phyloP scores from a whole-genome alignment of 2,329 filamentous ascomycete genomes.

The Hysterium pulicare region DNA sequence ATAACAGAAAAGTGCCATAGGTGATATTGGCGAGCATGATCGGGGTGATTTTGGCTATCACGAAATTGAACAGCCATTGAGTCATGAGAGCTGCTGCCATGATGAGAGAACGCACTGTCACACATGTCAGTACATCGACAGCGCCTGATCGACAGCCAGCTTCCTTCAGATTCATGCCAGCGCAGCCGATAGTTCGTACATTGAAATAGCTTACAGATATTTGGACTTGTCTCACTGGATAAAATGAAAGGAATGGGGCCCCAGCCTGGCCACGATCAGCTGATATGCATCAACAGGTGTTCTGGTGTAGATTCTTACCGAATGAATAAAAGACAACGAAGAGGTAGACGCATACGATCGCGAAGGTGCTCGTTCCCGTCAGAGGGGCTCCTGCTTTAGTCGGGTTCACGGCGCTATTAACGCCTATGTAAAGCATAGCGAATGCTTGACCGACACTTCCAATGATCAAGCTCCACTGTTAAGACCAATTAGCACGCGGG shows the following conservation, averaged over 20 bases:
- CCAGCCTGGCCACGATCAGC: slow-evolving; percentile 27
- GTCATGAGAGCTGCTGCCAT: slow-evolving; percentile 46
- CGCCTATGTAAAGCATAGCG: slow-evolving; percentile 41
- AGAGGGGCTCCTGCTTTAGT: slow-evolving; percentile 23
- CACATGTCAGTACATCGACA: too few species aligned
- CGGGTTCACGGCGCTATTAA: slow-evolving; percentile 35
- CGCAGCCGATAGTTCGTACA: too few species aligned
- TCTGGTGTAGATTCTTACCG: slow-evolving; percentile 17
- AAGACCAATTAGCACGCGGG: slow-evolving; percentile 4
- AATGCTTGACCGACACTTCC: slow-evolving; percentile 43
- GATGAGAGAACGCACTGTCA: slow-evolving; percentile 37
- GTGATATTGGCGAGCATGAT: slow-evolving; percentile 44
- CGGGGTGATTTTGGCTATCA: slow-evolving; percentile 37
- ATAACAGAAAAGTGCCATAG: slow-evolving; percentile 44
- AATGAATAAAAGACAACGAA: slow-evolving; percentile 48
- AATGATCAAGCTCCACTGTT: slow-evolving; percentile 40
- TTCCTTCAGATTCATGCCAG: too few species aligned
- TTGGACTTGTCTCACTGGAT: slow-evolving; percentile 40
- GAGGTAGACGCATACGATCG: slow-evolving; percentile 52
- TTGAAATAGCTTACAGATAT: slow-evolving; percentile 24
- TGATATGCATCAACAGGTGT: background rate
- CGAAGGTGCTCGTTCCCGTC: slow-evolving; percentile 40
- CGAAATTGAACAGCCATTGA: slow-evolving; percentile 44
- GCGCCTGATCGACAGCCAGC: too few species aligned
- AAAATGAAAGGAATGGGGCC: slow-evolving; percentile 46